Evolutionary conservation across 73 alveolate species (phyloP).

Genomic region (Symbiodinium pilosum): DNA sequence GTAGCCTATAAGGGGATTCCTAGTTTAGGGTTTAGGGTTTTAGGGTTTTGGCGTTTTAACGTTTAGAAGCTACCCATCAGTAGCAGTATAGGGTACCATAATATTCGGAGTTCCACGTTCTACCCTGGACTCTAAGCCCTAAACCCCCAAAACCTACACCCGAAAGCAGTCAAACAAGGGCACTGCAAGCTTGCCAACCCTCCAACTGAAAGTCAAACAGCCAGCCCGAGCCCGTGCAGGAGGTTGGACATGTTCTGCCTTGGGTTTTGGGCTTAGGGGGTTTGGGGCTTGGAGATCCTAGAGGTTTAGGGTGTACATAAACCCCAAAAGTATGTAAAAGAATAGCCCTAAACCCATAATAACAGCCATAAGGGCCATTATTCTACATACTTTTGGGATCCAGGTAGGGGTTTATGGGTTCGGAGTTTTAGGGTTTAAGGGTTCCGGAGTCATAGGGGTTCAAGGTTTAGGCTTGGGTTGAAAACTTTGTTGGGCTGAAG

Average conservation of each 20-base stretch:
- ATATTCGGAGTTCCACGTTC: background rate
- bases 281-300: too few species aligned
- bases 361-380: too few species aligned
- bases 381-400: too few species aligned
- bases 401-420: too few species aligned
- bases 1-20: too few species aligned
- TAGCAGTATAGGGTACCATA: background rate
- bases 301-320: too few species aligned
- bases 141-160: background rate
- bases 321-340: too few species aligned
- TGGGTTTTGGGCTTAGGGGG: background rate
- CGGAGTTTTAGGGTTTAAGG: too few species aligned
- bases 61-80: background rate
- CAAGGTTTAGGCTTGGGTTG: too few species aligned
- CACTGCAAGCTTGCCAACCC: background rate
- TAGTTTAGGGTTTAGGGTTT: background rate
- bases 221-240: conserved; percentile 77
- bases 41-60: background rate
- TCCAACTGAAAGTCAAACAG: background rate
- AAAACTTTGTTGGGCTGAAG: too few species aligned
- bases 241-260: conserved; percentile 94
- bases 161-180: background rate
- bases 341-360: too few species aligned
- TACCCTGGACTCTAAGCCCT: background rate
- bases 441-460: too few species aligned